Conservation (phyloP, 2,329 filamentous ascomycete genomes). For the Hypoxylon sp. region DNA sequence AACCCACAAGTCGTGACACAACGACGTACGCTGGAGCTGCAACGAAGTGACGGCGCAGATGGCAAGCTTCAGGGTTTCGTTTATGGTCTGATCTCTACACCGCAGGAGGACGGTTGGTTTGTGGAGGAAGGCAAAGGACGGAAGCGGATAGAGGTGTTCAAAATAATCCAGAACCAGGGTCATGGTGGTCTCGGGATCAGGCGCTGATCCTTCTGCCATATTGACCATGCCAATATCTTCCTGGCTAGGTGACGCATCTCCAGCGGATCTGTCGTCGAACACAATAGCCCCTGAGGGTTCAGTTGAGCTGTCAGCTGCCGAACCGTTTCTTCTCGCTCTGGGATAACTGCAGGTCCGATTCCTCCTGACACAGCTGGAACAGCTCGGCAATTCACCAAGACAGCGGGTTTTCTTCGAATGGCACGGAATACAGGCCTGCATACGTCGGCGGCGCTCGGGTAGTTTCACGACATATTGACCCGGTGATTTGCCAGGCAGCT, state of each 20-base stretch:
- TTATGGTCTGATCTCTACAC: slow-evolving; percentile 48
- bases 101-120: slow-evolving; percentile 50
- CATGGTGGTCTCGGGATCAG: slow-evolving; percentile 35
- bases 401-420: slow-evolving; percentile 50
- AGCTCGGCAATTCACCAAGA: slow-evolving; percentile 48
- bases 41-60: slow-evolving; percentile 52
- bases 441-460: slow-evolving; percentile 46
- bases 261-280: slow-evolving; percentile 7
- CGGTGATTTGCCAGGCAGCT: slow-evolving; percentile 38
- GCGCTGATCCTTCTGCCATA: slow-evolving; percentile 22
- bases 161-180: slow-evolving; percentile 50
- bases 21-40: slow-evolving; percentile 45
- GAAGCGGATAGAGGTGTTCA: slow-evolving; percentile 48
- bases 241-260: slow-evolving; percentile 11
- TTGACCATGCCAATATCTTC: slow-evolving; percentile 27
- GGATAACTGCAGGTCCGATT: slow-evolving; percentile 47
- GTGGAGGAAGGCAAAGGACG: slow-evolving; percentile 53
- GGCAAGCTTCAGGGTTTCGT: slow-evolving; percentile 49
- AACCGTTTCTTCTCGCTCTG: slow-evolving; percentile 26
- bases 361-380: slow-evolving; percentile 47
- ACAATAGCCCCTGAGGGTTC: not conserved
- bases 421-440: slow-evolving; percentile 49
- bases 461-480: slow-evolving; percentile 45
- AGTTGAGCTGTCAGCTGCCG: not conserved
- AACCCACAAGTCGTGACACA: slow-evolving; percentile 47